Conservation (phyloP, 148 eudicot genomes). For the Oxyria digyna region DNA sequence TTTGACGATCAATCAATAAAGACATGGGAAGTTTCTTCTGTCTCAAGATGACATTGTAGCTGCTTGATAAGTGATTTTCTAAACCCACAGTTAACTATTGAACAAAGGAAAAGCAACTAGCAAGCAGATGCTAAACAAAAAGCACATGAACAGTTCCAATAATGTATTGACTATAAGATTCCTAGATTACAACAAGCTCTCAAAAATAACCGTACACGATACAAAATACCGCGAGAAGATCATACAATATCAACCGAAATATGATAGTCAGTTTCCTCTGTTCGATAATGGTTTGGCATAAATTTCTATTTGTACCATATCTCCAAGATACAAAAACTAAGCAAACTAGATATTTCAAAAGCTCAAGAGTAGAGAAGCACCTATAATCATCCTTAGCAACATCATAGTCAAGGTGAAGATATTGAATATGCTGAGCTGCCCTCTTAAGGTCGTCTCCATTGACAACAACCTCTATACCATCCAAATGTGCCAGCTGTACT, state of each 20-base stretch:
- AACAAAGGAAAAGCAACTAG: background rate
- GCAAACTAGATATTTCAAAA: background rate
- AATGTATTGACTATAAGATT: conserved; percentile 7
- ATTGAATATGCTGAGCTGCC: conserved; percentile 41
- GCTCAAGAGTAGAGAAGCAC: conserved; percentile 24
- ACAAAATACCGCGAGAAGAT: background rate
- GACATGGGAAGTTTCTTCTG: conserved; percentile 86
- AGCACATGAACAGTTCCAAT: conserved; percentile 4
- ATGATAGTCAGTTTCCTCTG: background rate
- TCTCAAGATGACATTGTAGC: conserved; percentile 59
- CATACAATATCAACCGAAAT: background rate
- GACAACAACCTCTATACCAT: conserved; percentile 52
- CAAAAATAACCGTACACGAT: background rate
- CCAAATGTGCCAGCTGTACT: conserved; percentile 67
- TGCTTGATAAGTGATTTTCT: conserved; percentile 30
- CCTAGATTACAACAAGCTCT: background rate
- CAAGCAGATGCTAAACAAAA: background rate
- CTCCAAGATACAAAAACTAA: background rate
- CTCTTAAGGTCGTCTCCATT: conserved; percentile 34
- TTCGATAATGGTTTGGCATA: background rate
- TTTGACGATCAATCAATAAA: conserved; percentile 66
- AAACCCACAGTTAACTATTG: background rate
- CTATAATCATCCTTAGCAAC: conserved; percentile 58
- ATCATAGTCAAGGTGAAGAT: conserved; percentile 58
- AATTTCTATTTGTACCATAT: background rate